These are phyloP conservation scores for Aethionema arabicum DNA, from an alignment of 345 rosid genomes.

Conservation along the genomic window DNA sequence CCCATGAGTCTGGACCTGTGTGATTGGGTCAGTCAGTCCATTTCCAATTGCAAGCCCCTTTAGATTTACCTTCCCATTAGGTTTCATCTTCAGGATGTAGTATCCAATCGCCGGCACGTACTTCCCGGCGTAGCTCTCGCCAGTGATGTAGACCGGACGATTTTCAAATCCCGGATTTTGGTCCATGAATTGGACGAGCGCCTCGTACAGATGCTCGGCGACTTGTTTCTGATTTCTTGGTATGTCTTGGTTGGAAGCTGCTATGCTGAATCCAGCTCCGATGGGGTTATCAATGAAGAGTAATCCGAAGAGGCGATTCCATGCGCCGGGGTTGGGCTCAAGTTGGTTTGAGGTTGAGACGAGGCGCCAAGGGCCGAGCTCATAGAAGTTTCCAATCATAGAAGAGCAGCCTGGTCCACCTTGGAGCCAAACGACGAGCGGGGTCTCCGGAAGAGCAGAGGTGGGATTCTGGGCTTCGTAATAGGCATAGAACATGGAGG, in stretches of 20 bases:
- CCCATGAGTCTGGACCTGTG: constrained; percentile 58
- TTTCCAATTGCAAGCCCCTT: constrained; percentile 76
- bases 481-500: constrained; percentile 74
- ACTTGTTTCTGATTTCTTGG: constrained; percentile 59
- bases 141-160: constrained; percentile 64
- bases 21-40: constrained; percentile 71
- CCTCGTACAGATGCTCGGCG: constrained; percentile 64
- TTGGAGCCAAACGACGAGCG: constrained; percentile 81
- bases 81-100: constrained; percentile 54
- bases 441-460: constrained; percentile 50
- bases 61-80: constrained; percentile 45
- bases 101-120: constrained; percentile 80
- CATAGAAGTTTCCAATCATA: constrained; percentile 80
- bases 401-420: constrained; percentile 97
- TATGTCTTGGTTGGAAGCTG: constrained; percentile 52
- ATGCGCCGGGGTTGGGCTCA: constrained; percentile 59
- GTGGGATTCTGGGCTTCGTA: constrained; percentile 69
- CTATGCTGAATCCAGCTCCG: constrained; percentile 82
- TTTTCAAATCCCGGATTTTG: constrained; percentile 43
- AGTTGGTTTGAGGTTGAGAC: constrained; percentile 39
- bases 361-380: constrained; percentile 78
- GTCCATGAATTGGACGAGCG: constrained; percentile 49
- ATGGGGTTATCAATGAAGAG: constrained; percentile 80
- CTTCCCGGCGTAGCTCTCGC: constrained; percentile 87
- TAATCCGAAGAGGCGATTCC: constrained; percentile 81